phyloP scores from a whole-genome alignment of 169 alveolate species.

The Toxoplasma gondii region DNA sequence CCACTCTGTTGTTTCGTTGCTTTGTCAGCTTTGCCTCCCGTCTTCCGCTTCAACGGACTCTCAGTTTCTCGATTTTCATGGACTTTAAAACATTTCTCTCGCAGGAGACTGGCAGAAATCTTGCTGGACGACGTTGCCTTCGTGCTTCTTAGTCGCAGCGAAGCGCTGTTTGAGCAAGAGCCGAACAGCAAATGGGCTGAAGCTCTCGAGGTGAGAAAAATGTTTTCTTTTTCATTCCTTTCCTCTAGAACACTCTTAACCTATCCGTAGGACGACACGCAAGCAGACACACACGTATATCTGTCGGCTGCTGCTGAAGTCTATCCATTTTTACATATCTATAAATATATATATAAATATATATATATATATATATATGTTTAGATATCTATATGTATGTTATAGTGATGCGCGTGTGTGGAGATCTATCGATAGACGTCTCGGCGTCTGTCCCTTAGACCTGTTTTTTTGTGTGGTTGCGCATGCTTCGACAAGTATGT shows the following conservation, averaged over 20 bases:
- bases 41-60: no score
- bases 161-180: neutral
- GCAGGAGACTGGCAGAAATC: conserved; percentile 54
- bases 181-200: conserved; percentile 43
- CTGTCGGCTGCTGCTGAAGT: neutral
- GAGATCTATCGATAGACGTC: neutral
- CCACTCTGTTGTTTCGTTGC: neutral
- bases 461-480: neutral
- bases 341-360: neutral
- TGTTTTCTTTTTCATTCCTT: neutral
- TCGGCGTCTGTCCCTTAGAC: neutral
- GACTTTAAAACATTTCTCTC: no score
- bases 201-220: conserved; percentile 24
- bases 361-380: neutral
- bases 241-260: no score
- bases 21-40: neutral
- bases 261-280: no score
- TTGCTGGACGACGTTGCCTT: conserved; percentile 57
- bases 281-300: neutral
- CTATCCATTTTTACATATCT: neutral
- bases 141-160: conserved; percentile 55
- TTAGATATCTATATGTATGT: neutral
- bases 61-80: neutral
- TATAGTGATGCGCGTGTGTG: neutral
- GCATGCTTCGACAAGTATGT: no score